A percentile compares a stretch with the other conserved stretches of the same genome.
Conservation (phyloP, 305 asterid genomes). For the Fraxinus sp. region DNA sequence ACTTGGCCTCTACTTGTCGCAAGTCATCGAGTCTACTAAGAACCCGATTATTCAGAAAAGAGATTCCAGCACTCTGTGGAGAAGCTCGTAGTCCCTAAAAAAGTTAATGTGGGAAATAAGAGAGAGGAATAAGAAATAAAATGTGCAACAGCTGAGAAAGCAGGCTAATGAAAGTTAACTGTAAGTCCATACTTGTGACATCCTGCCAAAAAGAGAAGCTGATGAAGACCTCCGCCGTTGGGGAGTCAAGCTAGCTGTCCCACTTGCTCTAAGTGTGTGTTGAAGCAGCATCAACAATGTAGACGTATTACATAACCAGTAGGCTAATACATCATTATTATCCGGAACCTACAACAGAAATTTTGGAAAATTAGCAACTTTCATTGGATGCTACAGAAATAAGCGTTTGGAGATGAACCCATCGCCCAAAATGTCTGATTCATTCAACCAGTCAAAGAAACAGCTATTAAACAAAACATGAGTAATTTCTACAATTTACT, state of each 20-base stretch:
- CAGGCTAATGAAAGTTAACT: not conserved
- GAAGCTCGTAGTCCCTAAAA: constrained; percentile 85
- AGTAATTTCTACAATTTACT: constrained; percentile 14
- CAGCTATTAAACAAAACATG: constrained; percentile 18
- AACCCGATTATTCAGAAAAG: constrained; percentile 81
- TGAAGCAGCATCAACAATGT: constrained; percentile 93
- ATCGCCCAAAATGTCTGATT: constrained; percentile 3
- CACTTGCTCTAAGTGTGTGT: constrained; percentile 97
- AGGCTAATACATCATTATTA: constrained; percentile 78
- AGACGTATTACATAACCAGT: constrained; percentile 93
- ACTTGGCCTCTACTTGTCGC: constrained; percentile 97
- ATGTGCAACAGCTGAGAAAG: constrained; percentile 18
- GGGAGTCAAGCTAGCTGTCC: constrained; percentile 96
- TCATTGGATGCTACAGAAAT: not conserved
- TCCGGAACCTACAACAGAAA: constrained; percentile 59
- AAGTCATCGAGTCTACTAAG: constrained; percentile 92
- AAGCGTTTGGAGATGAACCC: not conserved
- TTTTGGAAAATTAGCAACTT: constrained; percentile 29
- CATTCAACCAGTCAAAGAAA: constrained; percentile 17
- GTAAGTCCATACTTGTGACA: constrained; percentile 74
- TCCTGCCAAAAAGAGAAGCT: constrained; percentile 95
- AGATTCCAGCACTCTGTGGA: constrained; percentile 82
- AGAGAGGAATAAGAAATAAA: constrained; percentile 20
- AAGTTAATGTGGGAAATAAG: constrained; percentile 24
- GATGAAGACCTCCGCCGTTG: constrained; percentile 94